These are phyloP conservation scores for Botryotinia globosa DNA, from an alignment of 2,329 filamentous ascomycete genomes.

Conservation along the genomic window DNA sequence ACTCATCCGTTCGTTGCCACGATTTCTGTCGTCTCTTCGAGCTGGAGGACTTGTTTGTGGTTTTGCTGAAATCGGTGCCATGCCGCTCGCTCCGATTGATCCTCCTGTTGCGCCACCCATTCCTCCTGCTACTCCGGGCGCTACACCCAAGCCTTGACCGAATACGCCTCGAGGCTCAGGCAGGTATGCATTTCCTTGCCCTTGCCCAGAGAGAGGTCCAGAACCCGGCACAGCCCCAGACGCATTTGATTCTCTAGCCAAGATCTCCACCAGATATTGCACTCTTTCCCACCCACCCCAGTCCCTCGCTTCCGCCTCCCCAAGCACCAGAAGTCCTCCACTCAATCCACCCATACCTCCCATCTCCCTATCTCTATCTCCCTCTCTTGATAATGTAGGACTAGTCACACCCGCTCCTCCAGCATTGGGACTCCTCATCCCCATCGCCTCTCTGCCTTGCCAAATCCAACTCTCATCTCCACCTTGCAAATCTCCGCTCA, in stretches of 20 bases:
- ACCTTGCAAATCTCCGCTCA: slow-evolving; percentile 82
- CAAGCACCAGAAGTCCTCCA: slow-evolving; percentile 41
- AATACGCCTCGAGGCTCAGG: background rate
- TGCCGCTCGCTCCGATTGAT: background rate
- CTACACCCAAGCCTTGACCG: slow-evolving; percentile 17
- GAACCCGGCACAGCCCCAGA: background rate
- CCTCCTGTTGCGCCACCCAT: background rate
- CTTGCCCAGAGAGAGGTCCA: background rate
- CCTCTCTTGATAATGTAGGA: slow-evolving; percentile 30
- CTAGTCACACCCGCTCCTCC: slow-evolving; percentile 17
- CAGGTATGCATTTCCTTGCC: background rate
- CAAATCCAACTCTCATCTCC: slow-evolving; percentile 82
- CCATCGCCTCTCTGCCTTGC: slow-evolving; percentile 56
- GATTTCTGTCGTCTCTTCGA: slow-evolving; percentile 18
- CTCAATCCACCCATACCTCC: background rate
- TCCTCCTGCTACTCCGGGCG: background rate
- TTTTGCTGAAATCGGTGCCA: background rate
- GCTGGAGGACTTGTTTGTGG: background rate
- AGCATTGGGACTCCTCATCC: slow-evolving; percentile 35
- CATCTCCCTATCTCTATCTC: slow-evolving; percentile 41
- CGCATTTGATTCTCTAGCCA: slow-evolving; percentile 41
- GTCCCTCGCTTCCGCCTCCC: slow-evolving; percentile 57
- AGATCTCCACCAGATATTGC: slow-evolving; percentile 58
- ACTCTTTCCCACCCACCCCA: slow-evolving; percentile 82
- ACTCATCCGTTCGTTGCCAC: slow-evolving; percentile 34